Evolutionary conservation across 495 filamentous ascomycete species (phyloP).

Genomic region (Penicillium pulvis): DNA sequence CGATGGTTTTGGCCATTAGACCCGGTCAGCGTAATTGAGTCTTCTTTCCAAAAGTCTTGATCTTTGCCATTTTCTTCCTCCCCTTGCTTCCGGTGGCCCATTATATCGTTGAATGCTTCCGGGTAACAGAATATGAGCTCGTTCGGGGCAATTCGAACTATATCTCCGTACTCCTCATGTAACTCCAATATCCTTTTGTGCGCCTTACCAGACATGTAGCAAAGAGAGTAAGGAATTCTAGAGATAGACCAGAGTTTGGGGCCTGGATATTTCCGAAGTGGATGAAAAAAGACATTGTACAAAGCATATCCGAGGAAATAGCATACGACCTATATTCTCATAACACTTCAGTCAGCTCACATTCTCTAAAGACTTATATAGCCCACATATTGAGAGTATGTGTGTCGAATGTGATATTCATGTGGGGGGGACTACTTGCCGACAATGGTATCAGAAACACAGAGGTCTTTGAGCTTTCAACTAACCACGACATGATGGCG

Average conservation of each 20-base stretch:
- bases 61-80: constrained; percentile 17
- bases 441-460: too few relatives aligned
- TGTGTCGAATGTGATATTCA: too few relatives aligned
- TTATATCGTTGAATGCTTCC: constrained; percentile 58
- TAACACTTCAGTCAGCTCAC: too few relatives aligned
- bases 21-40: constrained; percentile 12
- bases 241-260: constrained; percentile 49
- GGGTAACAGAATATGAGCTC: constrained; percentile 51
- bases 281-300: constrained; percentile 50
- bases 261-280: constrained; percentile 47
- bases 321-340: too few relatives aligned
- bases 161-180: constrained; percentile 45
- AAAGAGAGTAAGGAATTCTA: constrained; percentile 30
- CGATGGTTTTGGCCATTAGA: constrained; percentile 28
- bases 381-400: too few relatives aligned
- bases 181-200: constrained; percentile 40
- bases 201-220: constrained; percentile 34
- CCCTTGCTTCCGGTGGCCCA: constrained; percentile 39
- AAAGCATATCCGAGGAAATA: constrained; percentile 5
- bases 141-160: constrained; percentile 47
- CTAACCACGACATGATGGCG: too few relatives aligned
- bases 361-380: too few relatives aligned
- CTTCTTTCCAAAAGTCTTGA: constrained; percentile 10
- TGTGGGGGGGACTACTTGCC: too few relatives aligned
- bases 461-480: too few relatives aligned